Evolutionary conservation across 805 yeast species (phyloP), one percentile per base, ranked within the genome.

Genomic region (Pichia gijzeniarum): DNA sequence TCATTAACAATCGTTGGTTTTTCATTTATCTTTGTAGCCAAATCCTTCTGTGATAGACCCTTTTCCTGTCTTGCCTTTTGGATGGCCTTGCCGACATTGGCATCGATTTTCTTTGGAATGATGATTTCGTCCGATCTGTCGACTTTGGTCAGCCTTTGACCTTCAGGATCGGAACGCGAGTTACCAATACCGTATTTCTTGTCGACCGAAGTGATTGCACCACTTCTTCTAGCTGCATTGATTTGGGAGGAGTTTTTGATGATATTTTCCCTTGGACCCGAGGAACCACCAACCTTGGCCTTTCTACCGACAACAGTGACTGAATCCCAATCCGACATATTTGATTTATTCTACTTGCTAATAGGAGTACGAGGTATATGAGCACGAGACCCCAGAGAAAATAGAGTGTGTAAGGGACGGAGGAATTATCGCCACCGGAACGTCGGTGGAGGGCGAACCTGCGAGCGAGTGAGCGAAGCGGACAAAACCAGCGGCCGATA

Each of bases 1-100:
- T 93, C 99, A 68, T 88, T 90, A 61, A 93, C 81, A 50, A 93
- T 85, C 55, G 82, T 88, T 50, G 97, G 96, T 73, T 93, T 93
- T 71, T 93, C 99, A 65, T 90, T 91, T 61, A 91, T 77, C 65
- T 84, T 85, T 47, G 96, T 88, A 58, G 99, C 99, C 59, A 93
- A 76, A 58, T 93, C 99, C 76, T 93, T 93, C 69, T 93, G 99
- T 9, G 97, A 83, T 63, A 90, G 64, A 60, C 79, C 78, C 74
- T 89, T 88, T 48, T 86, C 96, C 59, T 80, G 82, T 72, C 99
- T 82, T 32, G 85, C 96, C 63, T 80, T 74, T 43, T 80, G 76
- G 55, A 93, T 89, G 45, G 91, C 84, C 63, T 83, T 85, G 54
- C 98, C 99, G 27, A 93, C 98, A 48, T 71, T 69, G 13, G 76